Base-by-base conservation (phyloP, 306 rosid genomes). In the Acacia crassicarpa region DNA sequence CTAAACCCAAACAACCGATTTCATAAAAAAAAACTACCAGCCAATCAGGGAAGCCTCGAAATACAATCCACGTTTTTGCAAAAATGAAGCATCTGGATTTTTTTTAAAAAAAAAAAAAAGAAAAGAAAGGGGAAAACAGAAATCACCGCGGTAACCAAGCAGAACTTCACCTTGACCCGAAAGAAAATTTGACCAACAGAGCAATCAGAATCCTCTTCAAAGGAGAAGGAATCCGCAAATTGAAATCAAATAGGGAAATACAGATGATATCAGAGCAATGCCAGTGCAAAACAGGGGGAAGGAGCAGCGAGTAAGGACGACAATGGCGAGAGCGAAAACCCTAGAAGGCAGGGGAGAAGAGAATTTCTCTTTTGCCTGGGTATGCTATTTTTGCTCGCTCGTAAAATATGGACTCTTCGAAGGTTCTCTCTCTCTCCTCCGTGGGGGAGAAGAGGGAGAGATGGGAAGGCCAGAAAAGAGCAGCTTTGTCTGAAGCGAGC, bases 271-370 rank as follows among this genome's bases (percentile, higher is more conserved):
- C 66, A 43, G 81, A 76, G 79, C 79, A 87, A 87, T 87, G 90
- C 76, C 30, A 14, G 84, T 48, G 7, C 44, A 54, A 72, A 59
- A 43, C 59, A 72, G 22, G 1, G 63, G 0, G 78, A 0, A 3
- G 48, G 30, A 76, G 76, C 1, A 61, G 17, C 4, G 38, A 33
- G 46, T 15, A 54, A 78, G 82, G 44, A 48, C 8, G 40, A 48
- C n/a, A 79, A 84, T 84, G 90, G 86, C 46, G 81, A 81, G 80
- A 82, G 83, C 67, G 76, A 72, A 82, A 87, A 82, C 86, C 85
- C 84, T 84, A 82, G 30, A 58, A 75, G 45, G 48, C 38, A 30
- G 68, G 38, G 85, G 56, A 15, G 58, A 25, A 46, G 73, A 74
- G 83, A 85, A 80, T 53, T 75, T 30, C 41, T 8, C 54, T 70